Evolutionary conservation across 2,329 filamentous ascomycete species (phyloP).

Genomic region (Colletotrichum euphorbiae): DNA sequence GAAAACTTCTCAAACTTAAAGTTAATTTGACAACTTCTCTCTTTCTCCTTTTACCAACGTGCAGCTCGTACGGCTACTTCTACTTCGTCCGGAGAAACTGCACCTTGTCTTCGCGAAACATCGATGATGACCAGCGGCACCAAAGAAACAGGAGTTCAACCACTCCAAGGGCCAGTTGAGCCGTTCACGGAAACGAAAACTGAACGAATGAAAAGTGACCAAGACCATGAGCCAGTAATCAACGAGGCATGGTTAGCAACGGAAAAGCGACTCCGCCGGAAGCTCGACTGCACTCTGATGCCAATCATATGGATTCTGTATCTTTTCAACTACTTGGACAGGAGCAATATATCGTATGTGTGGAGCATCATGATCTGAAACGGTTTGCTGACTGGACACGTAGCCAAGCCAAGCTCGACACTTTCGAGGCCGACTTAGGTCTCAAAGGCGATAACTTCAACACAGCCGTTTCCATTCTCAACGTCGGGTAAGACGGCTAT

Average conservation of each 20-base stretch:
- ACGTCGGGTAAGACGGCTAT: conserved; percentile 12
- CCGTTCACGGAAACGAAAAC: not conserved
- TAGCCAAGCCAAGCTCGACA: conserved; percentile 24
- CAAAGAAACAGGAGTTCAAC: not conserved
- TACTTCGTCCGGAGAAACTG: too few species aligned
- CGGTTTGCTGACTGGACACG: not conserved
- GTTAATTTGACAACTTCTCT: too few species aligned
- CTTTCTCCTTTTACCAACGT: too few species aligned
- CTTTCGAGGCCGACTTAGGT: conserved; percentile 15
- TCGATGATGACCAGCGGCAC: not conserved
- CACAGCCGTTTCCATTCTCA: conserved; percentile 20
- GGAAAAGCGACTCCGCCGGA: conserved; percentile 38
- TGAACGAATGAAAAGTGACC: not conserved
- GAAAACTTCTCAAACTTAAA: too few species aligned
- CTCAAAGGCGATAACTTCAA: conserved; percentile 15
- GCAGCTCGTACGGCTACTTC: too few species aligned
- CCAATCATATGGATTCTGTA: conserved; percentile 23
- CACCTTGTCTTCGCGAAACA: too few species aligned
- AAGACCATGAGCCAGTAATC: not conserved
- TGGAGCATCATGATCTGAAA: too few species aligned
- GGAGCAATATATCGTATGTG: conserved; percentile 37
- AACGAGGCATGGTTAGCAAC: conserved; percentile 1
- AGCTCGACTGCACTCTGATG: conserved; percentile 43
- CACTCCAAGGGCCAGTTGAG: not conserved
- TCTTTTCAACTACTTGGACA: conserved; percentile 25